These are phyloP conservation scores for Arthrobotrys sphaeroides DNA, from an alignment of 2,329 filamentous ascomycete species.

Conservation along the genomic window DNA sequence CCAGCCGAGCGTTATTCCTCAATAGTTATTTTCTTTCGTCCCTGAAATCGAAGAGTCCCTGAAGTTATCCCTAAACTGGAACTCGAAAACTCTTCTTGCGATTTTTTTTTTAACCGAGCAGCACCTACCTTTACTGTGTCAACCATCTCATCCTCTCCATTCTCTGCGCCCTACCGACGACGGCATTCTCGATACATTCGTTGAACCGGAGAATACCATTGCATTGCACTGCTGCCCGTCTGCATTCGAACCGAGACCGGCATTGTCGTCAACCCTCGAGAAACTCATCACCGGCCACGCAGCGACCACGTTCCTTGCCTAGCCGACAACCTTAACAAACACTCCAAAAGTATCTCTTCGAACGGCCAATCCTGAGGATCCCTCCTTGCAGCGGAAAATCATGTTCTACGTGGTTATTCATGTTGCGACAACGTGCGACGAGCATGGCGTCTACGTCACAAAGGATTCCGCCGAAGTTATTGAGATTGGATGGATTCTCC, in stretches of 20 bases:
- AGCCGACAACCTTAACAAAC: conserved; percentile 60
- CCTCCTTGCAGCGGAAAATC: conserved; percentile 69
- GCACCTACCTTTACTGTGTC: conserved; percentile 30
- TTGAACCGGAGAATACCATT: conserved; percentile 20
- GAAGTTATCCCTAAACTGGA: conserved; percentile 53
- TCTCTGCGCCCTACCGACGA: conserved; percentile 30
- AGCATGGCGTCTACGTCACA: conserved; percentile 98
- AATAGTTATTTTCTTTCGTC: conserved; percentile 19
- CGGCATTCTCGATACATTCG: conserved; percentile 42
- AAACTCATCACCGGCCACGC: conserved; percentile 43
- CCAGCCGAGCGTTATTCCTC: background rate
- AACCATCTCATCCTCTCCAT: conserved; percentile 19
- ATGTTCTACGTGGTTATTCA: conserved; percentile 98
- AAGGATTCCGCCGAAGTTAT: conserved; percentile 99
- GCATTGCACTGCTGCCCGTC: conserved; percentile 19
- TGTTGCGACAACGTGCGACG: conserved; percentile 97
- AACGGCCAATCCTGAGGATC: conserved; percentile 63
- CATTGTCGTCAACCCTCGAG: conserved; percentile 11
- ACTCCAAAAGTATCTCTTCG: conserved; percentile 24
- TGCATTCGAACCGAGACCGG: conserved; percentile 21
- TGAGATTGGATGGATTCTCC: conserved; percentile 96
- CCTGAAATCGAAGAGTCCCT: conserved; percentile 38
- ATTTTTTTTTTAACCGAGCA: conserved; percentile 51
- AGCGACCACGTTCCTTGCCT: conserved; percentile 57
- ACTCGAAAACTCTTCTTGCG: conserved; percentile 53